Evolutionary conservation across 2,329 filamentous ascomycete species (phyloP).

Genomic region (Curvularia spicifera): DNA sequence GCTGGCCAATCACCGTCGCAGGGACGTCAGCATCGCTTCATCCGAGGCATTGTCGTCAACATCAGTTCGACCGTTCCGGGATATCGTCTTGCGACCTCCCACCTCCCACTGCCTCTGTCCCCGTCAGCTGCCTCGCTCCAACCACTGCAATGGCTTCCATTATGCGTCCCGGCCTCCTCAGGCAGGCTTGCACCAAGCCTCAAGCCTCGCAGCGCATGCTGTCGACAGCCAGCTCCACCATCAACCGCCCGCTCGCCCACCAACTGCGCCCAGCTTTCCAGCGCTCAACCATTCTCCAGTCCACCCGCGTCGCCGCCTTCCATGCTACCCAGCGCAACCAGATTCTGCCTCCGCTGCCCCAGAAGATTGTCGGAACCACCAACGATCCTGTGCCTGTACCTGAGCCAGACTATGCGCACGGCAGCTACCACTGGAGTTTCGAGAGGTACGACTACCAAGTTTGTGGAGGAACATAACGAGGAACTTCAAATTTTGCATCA

Average conservation of each 20-base stretch:
- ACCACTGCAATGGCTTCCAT: constrained; percentile 58
- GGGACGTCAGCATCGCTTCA: constrained; percentile 27
- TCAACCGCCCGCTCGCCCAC: constrained; percentile 46
- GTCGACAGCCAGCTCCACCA: constrained; percentile 50
- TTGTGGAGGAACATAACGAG: not conserved
- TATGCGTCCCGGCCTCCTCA: constrained; percentile 58
- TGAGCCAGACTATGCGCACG: constrained; percentile 75
- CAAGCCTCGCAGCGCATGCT: constrained; percentile 54
- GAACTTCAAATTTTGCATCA: not conserved
- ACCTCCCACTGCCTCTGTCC: constrained; percentile 12
- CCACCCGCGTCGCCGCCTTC: constrained; percentile 74
- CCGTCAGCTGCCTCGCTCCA: constrained; percentile 13
- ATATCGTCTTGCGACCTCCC: constrained; percentile 15
- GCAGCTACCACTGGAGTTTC: constrained; percentile 98
- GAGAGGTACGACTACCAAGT: constrained; percentile 64
- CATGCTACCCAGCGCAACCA: constrained; percentile 78
- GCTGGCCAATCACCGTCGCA: constrained; percentile 27
- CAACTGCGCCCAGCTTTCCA: constrained; percentile 51
- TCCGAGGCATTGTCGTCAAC: constrained; percentile 31
- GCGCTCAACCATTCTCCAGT: constrained; percentile 50
- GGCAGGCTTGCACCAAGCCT: constrained; percentile 53
- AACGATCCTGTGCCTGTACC: constrained; percentile 87
- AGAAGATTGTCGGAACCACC: constrained; percentile 80
- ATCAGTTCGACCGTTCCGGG: constrained; percentile 14
- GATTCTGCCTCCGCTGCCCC: constrained; percentile 83